These are phyloP conservation scores for Rubus parviflorus DNA, from an alignment of 306 rosid genomes.

Conservation along the genomic window DNA sequence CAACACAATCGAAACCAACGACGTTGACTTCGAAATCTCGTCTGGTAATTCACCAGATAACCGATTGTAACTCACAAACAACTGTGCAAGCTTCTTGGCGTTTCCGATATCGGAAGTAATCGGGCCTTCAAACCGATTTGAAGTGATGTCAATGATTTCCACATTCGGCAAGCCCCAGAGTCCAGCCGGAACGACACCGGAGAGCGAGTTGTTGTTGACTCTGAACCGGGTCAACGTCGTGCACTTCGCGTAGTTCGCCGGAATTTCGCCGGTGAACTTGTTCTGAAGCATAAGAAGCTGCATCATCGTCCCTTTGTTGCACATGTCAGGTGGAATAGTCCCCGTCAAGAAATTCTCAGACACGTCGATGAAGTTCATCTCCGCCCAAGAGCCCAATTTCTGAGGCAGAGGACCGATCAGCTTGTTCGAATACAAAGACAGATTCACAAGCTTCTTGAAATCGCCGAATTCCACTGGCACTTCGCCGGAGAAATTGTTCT, in stretches of 20 bases:
- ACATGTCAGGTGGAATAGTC: slow-evolving; percentile 82
- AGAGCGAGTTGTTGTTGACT: slow-evolving; percentile 68
- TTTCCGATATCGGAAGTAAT: slow-evolving; percentile 50
- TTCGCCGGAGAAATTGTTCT: slow-evolving; percentile 54
- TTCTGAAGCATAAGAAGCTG: slow-evolving; percentile 62
- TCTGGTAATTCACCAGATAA: slow-evolving; percentile 63
- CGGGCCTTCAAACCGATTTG: slow-evolving; percentile 61
- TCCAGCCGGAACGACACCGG: slow-evolving; percentile 60
- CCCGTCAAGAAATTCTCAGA: slow-evolving; percentile 74
- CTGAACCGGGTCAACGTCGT: slow-evolving; percentile 52
- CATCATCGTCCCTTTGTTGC: slow-evolving; percentile 53
- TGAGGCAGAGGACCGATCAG: slow-evolving; percentile 73
- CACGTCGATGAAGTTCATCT: slow-evolving; percentile 59
- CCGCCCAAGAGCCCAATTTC: slow-evolving; percentile 66
- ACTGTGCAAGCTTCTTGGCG: slow-evolving; percentile 47
- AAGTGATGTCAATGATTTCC: slow-evolving; percentile 53
- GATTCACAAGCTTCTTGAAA: slow-evolving; percentile 45
- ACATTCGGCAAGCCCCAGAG: slow-evolving; percentile 77
- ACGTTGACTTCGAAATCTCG: slow-evolving; percentile 52
- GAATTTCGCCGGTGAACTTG: slow-evolving; percentile 78
- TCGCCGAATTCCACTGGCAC: slow-evolving; percentile 74
- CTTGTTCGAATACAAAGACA: slow-evolving; percentile 66
- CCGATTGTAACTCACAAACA: slow-evolving; percentile 43
- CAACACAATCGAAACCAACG: slow-evolving; percentile 48
- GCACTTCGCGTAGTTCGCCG: slow-evolving; percentile 56